These are phyloP conservation scores for Naganishia kalamii DNA, from an alignment of 768 basidiomycete genomes.

Conservation along the genomic window DNA sequence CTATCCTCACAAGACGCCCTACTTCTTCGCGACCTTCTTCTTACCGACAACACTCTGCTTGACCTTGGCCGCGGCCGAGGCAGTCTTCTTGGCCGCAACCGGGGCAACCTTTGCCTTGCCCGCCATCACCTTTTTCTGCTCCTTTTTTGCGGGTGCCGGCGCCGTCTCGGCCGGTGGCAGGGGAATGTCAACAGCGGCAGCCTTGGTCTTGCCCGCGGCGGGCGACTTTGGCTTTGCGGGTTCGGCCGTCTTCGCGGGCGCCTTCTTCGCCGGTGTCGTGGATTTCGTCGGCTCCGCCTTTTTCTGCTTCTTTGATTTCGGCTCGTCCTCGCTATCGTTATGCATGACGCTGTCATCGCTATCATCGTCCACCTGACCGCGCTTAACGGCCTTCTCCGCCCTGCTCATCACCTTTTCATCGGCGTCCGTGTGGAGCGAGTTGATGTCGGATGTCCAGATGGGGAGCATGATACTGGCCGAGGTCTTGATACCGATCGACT, in stretches of 20 bases:
- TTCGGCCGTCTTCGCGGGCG: constrained; percentile 10
- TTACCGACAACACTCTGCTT: constrained; percentile 31
- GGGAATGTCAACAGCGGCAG: constrained; percentile 3
- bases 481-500: constrained; percentile 83
- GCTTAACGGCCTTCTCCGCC: constrained; percentile 18
- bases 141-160: background rate
- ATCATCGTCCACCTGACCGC: constrained; percentile 18
- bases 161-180: background rate
- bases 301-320: constrained; percentile 28
- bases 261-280: constrained; percentile 10
- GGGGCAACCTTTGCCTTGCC: constrained; percentile 15
- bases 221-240: constrained; percentile 17
- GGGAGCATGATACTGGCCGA: constrained; percentile 76
- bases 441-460: constrained; percentile 78
- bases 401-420: constrained; percentile 29
- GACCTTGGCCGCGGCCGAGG: constrained; percentile 17
- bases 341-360: constrained; percentile 27
- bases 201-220: constrained; percentile 22
- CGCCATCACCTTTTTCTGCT: constrained; percentile 27
- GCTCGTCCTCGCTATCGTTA: constrained; percentile 29
- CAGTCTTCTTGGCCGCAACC: constrained; percentile 22
- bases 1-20: background rate
- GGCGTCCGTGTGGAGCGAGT: constrained; percentile 46
- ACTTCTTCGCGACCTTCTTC: constrained; percentile 24
- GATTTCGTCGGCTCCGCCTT: constrained; percentile 22